These are phyloP conservation scores for Taiwanofungus camphoratus DNA, from an alignment of 1,284 basidiomycete species.

Conservation along the genomic window DNA sequence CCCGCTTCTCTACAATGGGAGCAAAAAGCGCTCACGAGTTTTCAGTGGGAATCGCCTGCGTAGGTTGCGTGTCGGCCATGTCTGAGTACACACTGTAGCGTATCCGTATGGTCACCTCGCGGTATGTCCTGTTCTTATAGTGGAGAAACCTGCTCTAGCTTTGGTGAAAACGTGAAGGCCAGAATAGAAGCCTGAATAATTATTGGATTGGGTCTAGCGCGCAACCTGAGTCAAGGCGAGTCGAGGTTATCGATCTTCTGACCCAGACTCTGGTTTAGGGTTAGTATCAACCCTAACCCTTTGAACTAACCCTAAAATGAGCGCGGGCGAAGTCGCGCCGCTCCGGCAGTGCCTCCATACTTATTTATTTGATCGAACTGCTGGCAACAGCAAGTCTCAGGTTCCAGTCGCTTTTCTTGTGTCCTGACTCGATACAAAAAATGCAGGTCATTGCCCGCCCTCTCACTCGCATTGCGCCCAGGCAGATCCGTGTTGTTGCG, in stretches of 20 bases:
- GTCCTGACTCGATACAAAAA: conserved; percentile 13
- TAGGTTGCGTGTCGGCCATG: conserved; percentile 20
- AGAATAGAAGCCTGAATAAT: too few relatives aligned
- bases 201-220: too few relatives aligned
- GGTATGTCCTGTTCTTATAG: not conserved
- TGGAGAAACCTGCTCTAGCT: not conserved
- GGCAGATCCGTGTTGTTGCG: conserved; percentile 26
- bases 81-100: conserved; percentile 1
- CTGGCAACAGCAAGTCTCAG: conserved; percentile 6
- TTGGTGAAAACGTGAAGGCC: too few relatives aligned
- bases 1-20: not conserved
- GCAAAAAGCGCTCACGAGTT: conserved; percentile 19
- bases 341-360: too few relatives aligned
- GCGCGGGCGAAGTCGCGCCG: not conserved
- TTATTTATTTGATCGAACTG: too few relatives aligned
- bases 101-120: too few relatives aligned
- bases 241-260: conserved; percentile 12
- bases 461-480: conserved; percentile 27
- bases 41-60: conserved; percentile 14
- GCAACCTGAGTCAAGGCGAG: not conserved
- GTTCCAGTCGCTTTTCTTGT: conserved; percentile 15
- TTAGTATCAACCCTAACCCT: not conserved
- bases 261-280: conserved; percentile 12
- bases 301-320: not conserved
- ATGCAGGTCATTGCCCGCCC: conserved; percentile 34